phyloP scores from a whole-genome alignment of 768 basidiomycete genomes.

The Boletellus ananas region DNA sequence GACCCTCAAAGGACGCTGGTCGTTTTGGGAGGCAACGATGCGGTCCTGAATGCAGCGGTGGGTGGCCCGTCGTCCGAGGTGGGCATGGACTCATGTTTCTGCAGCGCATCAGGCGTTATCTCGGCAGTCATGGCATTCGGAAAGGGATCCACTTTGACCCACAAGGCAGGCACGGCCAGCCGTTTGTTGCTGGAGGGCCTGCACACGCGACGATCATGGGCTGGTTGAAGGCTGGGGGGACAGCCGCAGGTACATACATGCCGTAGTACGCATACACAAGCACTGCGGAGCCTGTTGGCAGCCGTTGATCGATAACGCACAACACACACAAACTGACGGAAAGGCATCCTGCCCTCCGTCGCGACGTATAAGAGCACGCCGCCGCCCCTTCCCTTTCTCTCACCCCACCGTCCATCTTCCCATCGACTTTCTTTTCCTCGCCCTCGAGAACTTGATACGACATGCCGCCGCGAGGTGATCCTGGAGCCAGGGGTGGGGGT shows the following conservation, averaged over 20 bases:
- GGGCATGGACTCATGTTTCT: background rate
- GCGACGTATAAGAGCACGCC: conserved; percentile 18
- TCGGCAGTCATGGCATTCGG: conserved; percentile 68
- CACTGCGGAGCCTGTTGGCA: background rate
- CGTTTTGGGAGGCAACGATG: conserved; percentile 79
- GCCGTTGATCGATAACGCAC: conserved; percentile 23
- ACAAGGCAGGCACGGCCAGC: conserved; percentile 58
- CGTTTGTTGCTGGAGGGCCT: conserved; percentile 48
- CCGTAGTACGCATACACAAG: background rate
- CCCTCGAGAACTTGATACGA: background rate
- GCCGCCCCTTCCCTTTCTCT: conserved; percentile 4
- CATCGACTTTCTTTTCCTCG: background rate
- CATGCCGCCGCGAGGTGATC: conserved; percentile 40
- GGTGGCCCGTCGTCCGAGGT: conserved; percentile 6
- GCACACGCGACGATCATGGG: conserved; percentile 55
- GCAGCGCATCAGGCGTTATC: conserved; percentile 70
- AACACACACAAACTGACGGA: conserved; percentile 27
- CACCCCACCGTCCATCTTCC: conserved; percentile 19
- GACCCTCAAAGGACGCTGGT: conserved; percentile 66
- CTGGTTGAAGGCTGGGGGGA: conserved; percentile 52
- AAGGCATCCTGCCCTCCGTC: background rate
- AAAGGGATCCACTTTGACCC: conserved; percentile 66
- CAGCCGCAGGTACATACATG: conserved; percentile 10
- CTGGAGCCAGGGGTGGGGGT: conserved; percentile 21
- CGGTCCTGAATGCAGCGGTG: conserved; percentile 72